A percentile compares a stretch with the other conserved stretches of the same genome.
phyloP scores from a whole-genome alignment of 257 asterid genomes.

The Voacanga thouarsii region DNA sequence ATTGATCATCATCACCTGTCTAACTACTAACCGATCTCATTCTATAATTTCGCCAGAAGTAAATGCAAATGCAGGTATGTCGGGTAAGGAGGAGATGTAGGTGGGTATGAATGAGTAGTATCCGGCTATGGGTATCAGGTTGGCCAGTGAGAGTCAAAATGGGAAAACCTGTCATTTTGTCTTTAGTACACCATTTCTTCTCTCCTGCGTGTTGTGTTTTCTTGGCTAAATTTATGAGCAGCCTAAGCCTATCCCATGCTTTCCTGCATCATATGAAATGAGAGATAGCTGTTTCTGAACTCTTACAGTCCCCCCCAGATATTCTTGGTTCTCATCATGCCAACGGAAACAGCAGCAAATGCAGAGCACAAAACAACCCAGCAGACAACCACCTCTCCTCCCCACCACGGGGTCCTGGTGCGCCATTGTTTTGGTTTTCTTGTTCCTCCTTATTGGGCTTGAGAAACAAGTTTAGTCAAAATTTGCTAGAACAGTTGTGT shows the following conservation, averaged over 20 bases:
- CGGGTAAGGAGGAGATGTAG: conserved; percentile 1
- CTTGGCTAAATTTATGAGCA: background rate
- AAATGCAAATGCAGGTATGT: conserved; percentile 17
- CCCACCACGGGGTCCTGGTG: too few relatives aligned
- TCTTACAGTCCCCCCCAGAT: too few relatives aligned
- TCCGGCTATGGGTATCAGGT: conserved; percentile 16
- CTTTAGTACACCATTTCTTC: too few relatives aligned
- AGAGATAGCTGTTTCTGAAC: too few relatives aligned
- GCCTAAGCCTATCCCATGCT: background rate
- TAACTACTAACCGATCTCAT: conserved; percentile 23
- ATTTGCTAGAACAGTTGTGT: too few relatives aligned
- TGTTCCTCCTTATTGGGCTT: too few relatives aligned
- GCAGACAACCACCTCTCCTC: too few relatives aligned
- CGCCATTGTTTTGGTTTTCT: too few relatives aligned
- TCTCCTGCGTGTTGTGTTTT: background rate
- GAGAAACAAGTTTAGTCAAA: too few relatives aligned
- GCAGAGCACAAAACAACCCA: too few relatives aligned
- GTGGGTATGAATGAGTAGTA: conserved; percentile 3
- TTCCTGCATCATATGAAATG: background rate
- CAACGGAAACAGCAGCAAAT: background rate
- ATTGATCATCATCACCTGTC: conserved; percentile 4
- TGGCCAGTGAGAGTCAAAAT: conserved; percentile 8
- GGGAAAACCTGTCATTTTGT: conserved; percentile 13
- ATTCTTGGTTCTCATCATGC: background rate
- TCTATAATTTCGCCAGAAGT: background rate